Evolutionary conservation across 2,329 filamentous ascomycete species (phyloP).

Genomic region (Fusarium tanahbumbuense): DNA sequence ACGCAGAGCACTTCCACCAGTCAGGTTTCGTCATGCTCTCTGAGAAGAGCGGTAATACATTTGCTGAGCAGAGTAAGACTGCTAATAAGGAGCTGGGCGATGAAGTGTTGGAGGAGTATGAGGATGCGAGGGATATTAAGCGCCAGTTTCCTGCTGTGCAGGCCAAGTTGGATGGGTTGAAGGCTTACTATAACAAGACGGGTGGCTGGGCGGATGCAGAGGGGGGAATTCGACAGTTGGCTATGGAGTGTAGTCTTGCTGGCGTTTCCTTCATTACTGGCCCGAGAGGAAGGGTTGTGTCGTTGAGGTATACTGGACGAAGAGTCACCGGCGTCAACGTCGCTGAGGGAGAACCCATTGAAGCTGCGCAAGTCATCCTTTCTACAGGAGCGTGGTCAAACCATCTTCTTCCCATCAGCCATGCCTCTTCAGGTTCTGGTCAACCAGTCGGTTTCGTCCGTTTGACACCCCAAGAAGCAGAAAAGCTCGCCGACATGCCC

Average conservation of each 20-base stretch:
- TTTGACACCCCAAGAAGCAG: constrained; percentile 69
- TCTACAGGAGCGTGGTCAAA: constrained; percentile 77
- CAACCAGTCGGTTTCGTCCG: constrained; percentile 74
- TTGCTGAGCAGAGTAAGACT: constrained; percentile 37
- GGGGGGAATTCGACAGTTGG: constrained; percentile 44
- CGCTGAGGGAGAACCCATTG: constrained; percentile 55
- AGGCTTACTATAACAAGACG: constrained; percentile 44
- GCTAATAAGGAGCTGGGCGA: constrained; percentile 32
- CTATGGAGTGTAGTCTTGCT: constrained; percentile 42
- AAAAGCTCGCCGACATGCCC: constrained; percentile 63
- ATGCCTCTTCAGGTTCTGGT: constrained; percentile 71
- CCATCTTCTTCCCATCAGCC: constrained; percentile 65
- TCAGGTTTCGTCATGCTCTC: constrained; percentile 50
- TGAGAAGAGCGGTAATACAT: constrained; percentile 31
- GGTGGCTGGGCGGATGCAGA: constrained; percentile 52
- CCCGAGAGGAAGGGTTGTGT: constrained; percentile 43
- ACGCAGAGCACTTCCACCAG: constrained; percentile 47
- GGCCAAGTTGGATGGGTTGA: constrained; percentile 38
- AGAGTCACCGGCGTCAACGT: constrained; percentile 46
- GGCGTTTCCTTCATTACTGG: constrained; percentile 51
- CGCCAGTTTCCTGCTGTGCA: constrained; percentile 37
- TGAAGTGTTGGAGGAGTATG: constrained; percentile 37
- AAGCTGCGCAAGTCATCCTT: constrained; percentile 70
- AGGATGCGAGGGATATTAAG: constrained; percentile 40
- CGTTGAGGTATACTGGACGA: constrained; percentile 30